Percentiles rank a stretch among this genome's conserved stretches.
phyloP scores from a whole-genome alignment of 2,329 filamentous ascomycete genomes.

The Penicillium paneum region DNA sequence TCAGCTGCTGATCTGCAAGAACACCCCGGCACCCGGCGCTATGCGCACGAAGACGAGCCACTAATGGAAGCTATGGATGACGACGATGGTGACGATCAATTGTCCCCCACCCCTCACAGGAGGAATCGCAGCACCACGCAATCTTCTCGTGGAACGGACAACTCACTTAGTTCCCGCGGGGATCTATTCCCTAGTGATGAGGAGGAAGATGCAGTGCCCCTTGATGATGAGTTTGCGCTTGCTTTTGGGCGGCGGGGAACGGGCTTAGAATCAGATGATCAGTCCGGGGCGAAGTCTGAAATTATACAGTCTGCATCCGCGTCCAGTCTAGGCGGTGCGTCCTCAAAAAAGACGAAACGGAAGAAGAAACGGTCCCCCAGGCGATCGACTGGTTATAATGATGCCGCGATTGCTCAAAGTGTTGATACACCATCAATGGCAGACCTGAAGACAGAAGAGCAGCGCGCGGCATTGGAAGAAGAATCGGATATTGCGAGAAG shows the following conservation, averaged over 20 bases:
- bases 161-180: slow-evolving; percentile 81
- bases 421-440: slow-evolving; percentile 48
- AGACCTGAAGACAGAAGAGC: slow-evolving; percentile 59
- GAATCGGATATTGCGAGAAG: slow-evolving; percentile 54
- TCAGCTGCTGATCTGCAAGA: slow-evolving; percentile 88
- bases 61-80: slow-evolving; percentile 64
- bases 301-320: slow-evolving; percentile 42
- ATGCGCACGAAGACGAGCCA: slow-evolving; percentile 63
- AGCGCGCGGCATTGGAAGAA: slow-evolving; percentile 52
- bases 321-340: slow-evolving; percentile 45
- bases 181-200: slow-evolving; percentile 91
- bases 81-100: slow-evolving; percentile 45
- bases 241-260: slow-evolving; percentile 70
- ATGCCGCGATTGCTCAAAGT: slow-evolving; percentile 29
- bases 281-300: slow-evolving; percentile 62
- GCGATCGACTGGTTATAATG: slow-evolving; percentile 26
- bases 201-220: slow-evolving; percentile 86
- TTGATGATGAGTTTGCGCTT: slow-evolving; percentile 90
- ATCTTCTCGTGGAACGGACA: slow-evolving; percentile 75
- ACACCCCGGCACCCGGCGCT: slow-evolving; percentile 60
- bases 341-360: slow-evolving; percentile 45
- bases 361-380: slow-evolving; percentile 32
- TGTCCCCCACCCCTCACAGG: slow-evolving; percentile 17
- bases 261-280: slow-evolving; percentile 60
- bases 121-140: slow-evolving; percentile 71